These are phyloP conservation scores for Saccharomyces kudriavzevii DNA, from an alignment of 805 yeast species.

Conservation along the genomic window DNA sequence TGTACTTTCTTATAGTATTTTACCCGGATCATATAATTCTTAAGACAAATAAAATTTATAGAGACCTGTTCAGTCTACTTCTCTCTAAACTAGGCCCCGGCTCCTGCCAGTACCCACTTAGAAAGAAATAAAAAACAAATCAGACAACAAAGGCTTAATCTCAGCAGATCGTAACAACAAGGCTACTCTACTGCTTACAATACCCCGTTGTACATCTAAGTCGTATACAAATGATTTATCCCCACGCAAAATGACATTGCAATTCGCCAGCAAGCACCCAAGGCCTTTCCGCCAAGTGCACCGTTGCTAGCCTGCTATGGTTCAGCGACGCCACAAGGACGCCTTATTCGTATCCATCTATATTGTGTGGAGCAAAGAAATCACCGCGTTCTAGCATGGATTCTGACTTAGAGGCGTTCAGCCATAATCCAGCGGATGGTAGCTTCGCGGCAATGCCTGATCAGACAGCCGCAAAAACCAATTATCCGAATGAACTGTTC, in stretches of 20 bases:
- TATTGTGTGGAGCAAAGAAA: conserved; percentile 35
- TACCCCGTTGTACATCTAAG: conserved; percentile 40
- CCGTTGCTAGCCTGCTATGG: conserved; percentile 37
- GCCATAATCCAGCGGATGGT: conserved; percentile 44
- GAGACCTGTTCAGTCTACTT: neutral
- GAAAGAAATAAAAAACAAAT: conserved; percentile 7
- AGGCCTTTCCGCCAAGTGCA: conserved; percentile 34
- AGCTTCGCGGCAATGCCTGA: conserved; percentile 42
- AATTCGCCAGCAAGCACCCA: conserved; percentile 36
- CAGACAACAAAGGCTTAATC: conserved; percentile 24
- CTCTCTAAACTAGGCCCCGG: conserved; percentile 6
- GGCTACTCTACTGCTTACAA: conserved; percentile 47
- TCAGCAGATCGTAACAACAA: conserved; percentile 46
- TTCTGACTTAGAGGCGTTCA: conserved; percentile 45
- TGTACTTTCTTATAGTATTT: too few species aligned
- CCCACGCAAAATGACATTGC: conserved; percentile 40
- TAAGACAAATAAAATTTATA: neutral
- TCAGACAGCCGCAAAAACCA: conserved; percentile 41
- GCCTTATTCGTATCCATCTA: conserved; percentile 38
- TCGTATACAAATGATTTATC: conserved; percentile 42
- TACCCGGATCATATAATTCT: neutral
- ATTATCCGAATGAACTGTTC: conserved; percentile 41
- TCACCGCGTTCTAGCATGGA: conserved; percentile 45
- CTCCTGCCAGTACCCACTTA: conserved; percentile 7
- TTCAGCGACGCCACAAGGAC: conserved; percentile 34